Conservation (phyloP, 108 stramenopile species). For the Licmophora abbreviata region DNA sequence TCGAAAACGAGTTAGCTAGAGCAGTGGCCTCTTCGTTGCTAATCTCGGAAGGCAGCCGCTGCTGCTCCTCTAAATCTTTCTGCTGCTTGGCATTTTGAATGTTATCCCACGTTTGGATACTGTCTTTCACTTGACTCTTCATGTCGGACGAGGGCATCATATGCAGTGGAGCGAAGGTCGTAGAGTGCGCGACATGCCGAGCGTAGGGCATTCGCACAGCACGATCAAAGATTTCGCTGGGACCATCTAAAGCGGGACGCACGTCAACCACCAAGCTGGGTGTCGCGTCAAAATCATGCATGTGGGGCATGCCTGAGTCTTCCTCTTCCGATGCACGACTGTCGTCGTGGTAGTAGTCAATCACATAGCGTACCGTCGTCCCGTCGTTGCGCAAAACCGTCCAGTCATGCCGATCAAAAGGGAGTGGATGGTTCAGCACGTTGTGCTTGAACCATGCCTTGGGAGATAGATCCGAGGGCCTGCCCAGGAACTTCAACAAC, state of each 20-base stretch:
- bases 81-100: conserved; percentile 56
- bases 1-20: conserved; percentile 49
- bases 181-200: conserved; percentile 21
- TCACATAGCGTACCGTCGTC: conserved; percentile 85
- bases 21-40: conserved; percentile 36
- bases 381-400: conserved; percentile 63
- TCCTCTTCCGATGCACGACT: conserved; percentile 32
- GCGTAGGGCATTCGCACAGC: conserved; percentile 78
- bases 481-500: conserved; percentile 84
- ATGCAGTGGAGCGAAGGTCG: conserved; percentile 53
- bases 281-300: conserved; percentile 46
- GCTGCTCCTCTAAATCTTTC: conserved; percentile 6
- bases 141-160: conserved; percentile 44
- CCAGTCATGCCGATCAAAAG: conserved; percentile 99
- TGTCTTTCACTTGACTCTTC: conserved; percentile 64
- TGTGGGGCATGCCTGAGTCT: conserved; percentile 40
- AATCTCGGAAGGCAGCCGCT: conserved; percentile 12
- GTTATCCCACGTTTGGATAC: conserved; percentile 62
- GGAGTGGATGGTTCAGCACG: conserved; percentile 87
- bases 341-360: conserved; percentile 98
- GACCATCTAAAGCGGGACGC: conserved; percentile 88
- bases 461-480: conserved; percentile 90
- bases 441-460: conserved; percentile 85
- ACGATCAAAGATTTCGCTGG: conserved; percentile 52
- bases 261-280: conserved; percentile 91